Evolutionary conservation across 108 stramenopile species (phyloP), one percentile per base, ranked within the genome.

Genomic region (Nitzschia palea): DNA sequence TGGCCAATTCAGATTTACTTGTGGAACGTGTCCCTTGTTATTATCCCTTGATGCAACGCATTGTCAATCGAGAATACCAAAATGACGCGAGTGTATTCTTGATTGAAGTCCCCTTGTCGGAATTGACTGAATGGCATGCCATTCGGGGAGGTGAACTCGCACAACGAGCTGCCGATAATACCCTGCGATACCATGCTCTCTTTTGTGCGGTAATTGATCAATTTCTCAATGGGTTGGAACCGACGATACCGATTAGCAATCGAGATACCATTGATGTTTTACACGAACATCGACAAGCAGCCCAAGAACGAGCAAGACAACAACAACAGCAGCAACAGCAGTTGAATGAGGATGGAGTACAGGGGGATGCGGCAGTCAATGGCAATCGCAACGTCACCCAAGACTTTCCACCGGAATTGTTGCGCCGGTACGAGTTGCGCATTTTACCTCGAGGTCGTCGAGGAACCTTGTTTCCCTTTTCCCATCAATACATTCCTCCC

Each of bases 361-460:
- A 73, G 34, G 83, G 82, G 15, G 83, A 76, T 26, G 79, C 66
- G 20, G 54, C 65, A n/a, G 55, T 3, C 45, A 65, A 69, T 30
- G 37, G 50, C 34, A 34, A 43, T 56, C 37, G 34, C 45, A 63
- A 65, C 30, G 81, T 81, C n/a, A 79, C 74, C 22, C 78, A 85
- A 57, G 87, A 83, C 4, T 85, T 90, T 45, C 92, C 92, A 15
- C 84, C 92, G 17, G 31, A 86, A 15, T 64, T 93, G 20, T 83
- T 90, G 92, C 70, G 91, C 26, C 87, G 89, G 18, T 93, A 93
- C 73, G 91, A 93, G 65, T 62, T 93, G 35, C 71, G 88, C 27
- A 81, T 93, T 36, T 76, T 93, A 37, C 91, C 91, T 9, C 25
- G 80, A 45, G 83, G 80, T 30, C 70, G 91, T 14, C 67, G 64